phyloP scores from a whole-genome alignment of 768 basidiomycete genomes.

The Podaxis carcinomalis region DNA sequence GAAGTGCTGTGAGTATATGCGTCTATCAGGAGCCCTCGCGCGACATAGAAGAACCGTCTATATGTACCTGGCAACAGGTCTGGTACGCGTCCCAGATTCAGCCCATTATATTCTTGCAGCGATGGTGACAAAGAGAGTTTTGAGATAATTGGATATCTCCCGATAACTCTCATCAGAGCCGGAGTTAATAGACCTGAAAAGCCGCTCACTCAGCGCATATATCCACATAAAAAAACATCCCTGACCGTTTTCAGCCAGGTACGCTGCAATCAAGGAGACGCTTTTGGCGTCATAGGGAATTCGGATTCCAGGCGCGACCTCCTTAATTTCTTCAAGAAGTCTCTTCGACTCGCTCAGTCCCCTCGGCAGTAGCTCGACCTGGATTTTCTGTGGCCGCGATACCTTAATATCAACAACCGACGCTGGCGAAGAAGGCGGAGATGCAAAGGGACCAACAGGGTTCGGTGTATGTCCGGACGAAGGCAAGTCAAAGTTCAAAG shows the following conservation, averaged over 20 bases:
- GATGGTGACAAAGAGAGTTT: slow-evolving; percentile 48
- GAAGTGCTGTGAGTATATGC: slow-evolving; percentile 1
- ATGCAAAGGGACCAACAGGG: neutral
- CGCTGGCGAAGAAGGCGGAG: neutral
- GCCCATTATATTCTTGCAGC: slow-evolving; percentile 40
- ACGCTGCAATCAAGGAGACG: slow-evolving; percentile 36
- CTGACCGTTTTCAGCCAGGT: slow-evolving; percentile 37
- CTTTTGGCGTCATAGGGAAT: slow-evolving; percentile 23
- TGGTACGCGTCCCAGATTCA: slow-evolving; percentile 44
- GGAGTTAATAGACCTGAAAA: slow-evolving; percentile 46
- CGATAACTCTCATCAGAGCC: slow-evolving; percentile 37
- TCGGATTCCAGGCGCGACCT: slow-evolving; percentile 42
- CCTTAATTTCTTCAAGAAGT: slow-evolving; percentile 32
- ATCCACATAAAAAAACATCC: slow-evolving; percentile 41
- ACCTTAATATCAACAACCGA: neutral
- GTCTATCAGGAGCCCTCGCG: neutral
- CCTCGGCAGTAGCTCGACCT: neutral
- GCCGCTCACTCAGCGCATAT: slow-evolving; percentile 38
- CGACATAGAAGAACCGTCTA: neutral
- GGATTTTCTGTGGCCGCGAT: neutral
- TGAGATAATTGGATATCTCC: slow-evolving; percentile 40
- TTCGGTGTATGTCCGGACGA: slow-evolving; percentile 13
- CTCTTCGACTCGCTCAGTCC: slow-evolving; percentile 36
- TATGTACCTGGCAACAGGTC: slow-evolving; percentile 18
- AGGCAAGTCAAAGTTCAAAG: slow-evolving; percentile 20